Evolutionary conservation across 306 rosid genomes (phyloP), one percentile per base, ranked within the genome.

Genomic region (Glycyrrhiza uralensis): DNA sequence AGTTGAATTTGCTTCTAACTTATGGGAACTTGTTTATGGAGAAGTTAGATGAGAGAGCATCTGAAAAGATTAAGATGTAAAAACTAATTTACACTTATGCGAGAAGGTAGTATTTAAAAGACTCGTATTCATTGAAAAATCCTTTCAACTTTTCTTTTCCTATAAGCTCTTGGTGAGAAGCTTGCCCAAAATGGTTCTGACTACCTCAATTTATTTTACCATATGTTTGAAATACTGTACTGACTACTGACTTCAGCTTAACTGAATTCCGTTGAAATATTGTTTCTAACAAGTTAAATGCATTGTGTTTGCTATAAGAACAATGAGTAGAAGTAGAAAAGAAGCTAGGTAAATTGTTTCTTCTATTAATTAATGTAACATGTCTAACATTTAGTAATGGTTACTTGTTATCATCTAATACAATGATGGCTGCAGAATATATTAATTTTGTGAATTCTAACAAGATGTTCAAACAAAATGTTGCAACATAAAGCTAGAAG

Each of bases 281-380:
- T 22, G 41, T 26, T 20, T 29, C 33, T 3, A 68, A 19, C 33
- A 17, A 63, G 64, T 72, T 66, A 42, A 7, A 28, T 11, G 14
- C 11, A 17, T 61, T 54, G 26, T 42, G 22, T 75, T 72, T 57
- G 49, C 50, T 12, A 8, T 29, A 24, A 56, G 19, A 51, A 14
- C n/a, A n/a, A 6, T 7, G 15, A 77, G 57, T 42, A 7, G 50
- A 76, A 57, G 66, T 22, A 56, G 14, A 32, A 51, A 79, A n/a
- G 7, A 41, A 49, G 36, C 60, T 33, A 66, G 17, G 18, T n/a
- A 46, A 26, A 23, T 39, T 42, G 42, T 72, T 77, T 67, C 57
- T 19, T 30, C 57, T 55, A 17, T 14, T 13, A 22, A 17, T 14
- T 13, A 22, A 17, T 68, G 44, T 26, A 14, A 19, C 46, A 23